Evolutionary conservation across 768 basidiomycete species (phyloP).

Genomic region (Mycena vulgaris): DNA sequence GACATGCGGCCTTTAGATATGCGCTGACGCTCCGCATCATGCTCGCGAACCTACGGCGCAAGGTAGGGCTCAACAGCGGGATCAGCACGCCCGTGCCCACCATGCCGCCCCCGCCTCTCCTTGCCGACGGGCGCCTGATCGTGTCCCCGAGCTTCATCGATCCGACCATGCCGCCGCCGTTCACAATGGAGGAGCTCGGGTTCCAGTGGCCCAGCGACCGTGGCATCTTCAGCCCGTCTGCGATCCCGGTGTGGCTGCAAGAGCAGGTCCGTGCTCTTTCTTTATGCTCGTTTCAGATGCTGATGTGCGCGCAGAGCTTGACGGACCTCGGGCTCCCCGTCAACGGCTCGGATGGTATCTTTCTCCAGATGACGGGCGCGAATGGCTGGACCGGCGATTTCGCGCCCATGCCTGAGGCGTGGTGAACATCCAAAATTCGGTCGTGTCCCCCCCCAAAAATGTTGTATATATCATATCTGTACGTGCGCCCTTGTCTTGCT

Average conservation of each 20-base stretch:
- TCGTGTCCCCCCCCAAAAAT: not conserved
- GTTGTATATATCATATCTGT: constrained; percentile 21
- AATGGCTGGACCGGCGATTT: constrained; percentile 87
- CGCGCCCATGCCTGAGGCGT: constrained; percentile 85
- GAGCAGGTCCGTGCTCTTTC: constrained; percentile 77
- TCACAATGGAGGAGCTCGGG: constrained; percentile 90
- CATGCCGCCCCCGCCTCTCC: constrained; percentile 65
- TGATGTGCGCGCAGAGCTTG: constrained; percentile 70
- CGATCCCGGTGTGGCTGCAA: constrained; percentile 93
- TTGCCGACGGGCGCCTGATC: constrained; percentile 68
- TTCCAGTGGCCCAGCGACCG: constrained; percentile 79
- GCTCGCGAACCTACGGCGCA: constrained; percentile 92
- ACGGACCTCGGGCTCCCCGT: constrained; percentile 92
- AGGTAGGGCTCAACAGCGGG: constrained; percentile 77
- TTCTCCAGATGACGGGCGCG: constrained; percentile 79
- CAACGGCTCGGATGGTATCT: constrained; percentile 93
- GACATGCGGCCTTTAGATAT: constrained; percentile 69
- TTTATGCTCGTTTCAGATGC: constrained; percentile 4
- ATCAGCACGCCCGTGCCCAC: constrained; percentile 63
- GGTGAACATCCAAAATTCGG: constrained; percentile 62
- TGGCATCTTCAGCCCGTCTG: constrained; percentile 81
- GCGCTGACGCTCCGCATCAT: constrained; percentile 93
- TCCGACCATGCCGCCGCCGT: constrained; percentile 69
- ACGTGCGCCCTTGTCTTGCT: not conserved
- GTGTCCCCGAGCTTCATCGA: constrained; percentile 73